A percentile compares a stretch with the other conserved stretches of the same genome.
These are phyloP conservation scores for Sporothrix mexicana DNA, from an alignment of 2,329 filamentous ascomycete genomes.

Conservation along the genomic window DNA sequence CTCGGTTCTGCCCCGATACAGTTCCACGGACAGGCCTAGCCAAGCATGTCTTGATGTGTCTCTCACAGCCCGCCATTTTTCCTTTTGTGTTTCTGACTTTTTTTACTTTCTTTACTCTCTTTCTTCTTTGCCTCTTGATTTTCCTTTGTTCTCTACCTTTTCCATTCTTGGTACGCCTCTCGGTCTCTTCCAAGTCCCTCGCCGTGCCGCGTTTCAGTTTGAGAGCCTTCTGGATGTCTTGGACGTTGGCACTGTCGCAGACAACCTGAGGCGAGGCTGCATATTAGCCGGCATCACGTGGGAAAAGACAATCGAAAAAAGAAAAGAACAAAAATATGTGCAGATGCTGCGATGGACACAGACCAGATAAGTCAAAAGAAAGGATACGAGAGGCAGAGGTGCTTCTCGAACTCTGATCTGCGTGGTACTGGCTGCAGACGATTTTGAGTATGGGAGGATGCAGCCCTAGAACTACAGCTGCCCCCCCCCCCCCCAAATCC, in stretches of 20 bases:
- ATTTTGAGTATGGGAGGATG: neutral
- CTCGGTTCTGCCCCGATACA: slow-evolving; percentile 5
- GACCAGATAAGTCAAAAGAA: neutral
- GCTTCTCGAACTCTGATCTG: neutral
- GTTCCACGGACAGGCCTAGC: neutral
- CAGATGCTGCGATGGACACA: neutral
- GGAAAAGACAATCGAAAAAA: neutral
- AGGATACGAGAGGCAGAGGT: neutral
- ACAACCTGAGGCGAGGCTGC: slow-evolving; percentile 1
- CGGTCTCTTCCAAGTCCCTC: neutral
- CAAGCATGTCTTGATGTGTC: neutral
- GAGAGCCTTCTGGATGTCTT: slow-evolving; percentile 10
- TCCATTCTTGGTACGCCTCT: neutral
- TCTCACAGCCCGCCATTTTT: neutral
- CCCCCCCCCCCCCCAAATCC: neutral
- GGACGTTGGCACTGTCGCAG: slow-evolving; percentile 13
- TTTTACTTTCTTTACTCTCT: neutral
- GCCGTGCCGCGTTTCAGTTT: slow-evolving; percentile 34
- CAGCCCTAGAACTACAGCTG: neutral
- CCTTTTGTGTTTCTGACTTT: neutral
- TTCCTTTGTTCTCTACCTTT: neutral
- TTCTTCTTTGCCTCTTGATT: neutral
- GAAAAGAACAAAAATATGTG: neutral
- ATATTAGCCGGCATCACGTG: slow-evolving; percentile 4
- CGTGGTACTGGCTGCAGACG: neutral